A percentile compares a stretch with the other conserved stretches of the same genome.
Conservation (phyloP, 2,329 filamentous ascomycete species). For the Aspergillus intermedius region DNA sequence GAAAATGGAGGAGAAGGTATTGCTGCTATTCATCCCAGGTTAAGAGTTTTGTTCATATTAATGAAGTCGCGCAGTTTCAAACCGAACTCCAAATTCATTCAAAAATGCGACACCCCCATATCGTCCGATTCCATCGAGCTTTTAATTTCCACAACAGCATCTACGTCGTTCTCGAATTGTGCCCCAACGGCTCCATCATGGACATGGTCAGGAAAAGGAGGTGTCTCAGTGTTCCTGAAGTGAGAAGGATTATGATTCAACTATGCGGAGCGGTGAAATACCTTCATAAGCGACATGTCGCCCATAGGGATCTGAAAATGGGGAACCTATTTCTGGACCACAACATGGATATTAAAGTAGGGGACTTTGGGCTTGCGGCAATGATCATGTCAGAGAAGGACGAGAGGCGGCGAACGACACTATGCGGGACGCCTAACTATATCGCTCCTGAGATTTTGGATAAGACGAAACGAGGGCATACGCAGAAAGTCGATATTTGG, state of each 20-base stretch:
- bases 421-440: slow-evolving; percentile 97
- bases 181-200: slow-evolving; percentile 92
- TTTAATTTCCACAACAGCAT: slow-evolving; percentile 86
- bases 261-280: slow-evolving; percentile 97
- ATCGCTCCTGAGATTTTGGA: slow-evolving; percentile 95
- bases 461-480: slow-evolving; percentile 88
- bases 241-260: slow-evolving; percentile 87
- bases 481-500: slow-evolving; percentile 98
- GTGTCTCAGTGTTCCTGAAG: slow-evolving; percentile 86
- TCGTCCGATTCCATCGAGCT: slow-evolving; percentile 90
- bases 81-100: slow-evolving; percentile 95
- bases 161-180: slow-evolving; percentile 89
- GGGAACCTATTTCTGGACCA: slow-evolving; percentile 94
- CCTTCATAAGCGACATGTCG: slow-evolving; percentile 90
- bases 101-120: slow-evolving; percentile 92
- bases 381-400: slow-evolving; percentile 87
- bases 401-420: slow-evolving; percentile 76
- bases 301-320: slow-evolving; percentile 95
- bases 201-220: slow-evolving; percentile 94
- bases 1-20: slow-evolving; percentile 48
- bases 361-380: slow-evolving; percentile 92
- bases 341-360: slow-evolving; percentile 96
- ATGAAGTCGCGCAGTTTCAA: slow-evolving; percentile 48
- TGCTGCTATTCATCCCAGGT: neutral
- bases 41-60: slow-evolving; percentile 1